A percentile compares a stretch with the other conserved stretches of the same genome.
Evolutionary conservation across 1,139 yeast species (phyloP).

Genomic region (Pichia sp.): DNA sequence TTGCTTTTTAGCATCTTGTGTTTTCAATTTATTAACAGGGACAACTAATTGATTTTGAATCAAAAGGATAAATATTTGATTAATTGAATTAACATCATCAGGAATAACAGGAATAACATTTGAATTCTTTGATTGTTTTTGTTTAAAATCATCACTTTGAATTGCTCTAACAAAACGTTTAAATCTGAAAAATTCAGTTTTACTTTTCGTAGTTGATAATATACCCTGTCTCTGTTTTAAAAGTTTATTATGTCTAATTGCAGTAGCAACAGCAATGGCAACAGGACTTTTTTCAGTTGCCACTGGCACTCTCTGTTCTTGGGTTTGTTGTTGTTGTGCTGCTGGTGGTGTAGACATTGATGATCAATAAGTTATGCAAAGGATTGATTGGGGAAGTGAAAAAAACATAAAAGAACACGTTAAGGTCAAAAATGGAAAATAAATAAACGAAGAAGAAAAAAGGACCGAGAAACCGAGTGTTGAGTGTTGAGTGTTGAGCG

Average conservation of each 20-base stretch:
- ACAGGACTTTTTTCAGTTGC: conserved; percentile 30
- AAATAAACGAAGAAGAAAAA: no score
- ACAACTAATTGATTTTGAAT: conserved; percentile 70
- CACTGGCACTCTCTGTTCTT: conserved; percentile 21
- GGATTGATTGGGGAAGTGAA: no score
- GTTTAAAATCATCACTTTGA: conserved; percentile 62
- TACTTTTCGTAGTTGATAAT: conserved; percentile 52
- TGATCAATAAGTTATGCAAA: no score
- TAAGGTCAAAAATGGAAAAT: no score
- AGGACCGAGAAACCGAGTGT: no score
- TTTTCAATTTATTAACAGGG: conserved; percentile 68
- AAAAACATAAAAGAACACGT: no score
- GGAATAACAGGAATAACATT: conserved; percentile 49
- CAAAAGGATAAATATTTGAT: conserved; percentile 55
- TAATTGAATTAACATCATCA: conserved; percentile 45
- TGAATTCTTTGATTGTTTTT: conserved; percentile 41
- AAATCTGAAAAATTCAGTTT: conserved; percentile 75
- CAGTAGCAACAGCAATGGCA: conserved; percentile 63
- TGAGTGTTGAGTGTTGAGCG: no score
- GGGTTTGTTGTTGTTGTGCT: conserved; percentile 4
- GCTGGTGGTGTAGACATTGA: conserved; percentile 6
- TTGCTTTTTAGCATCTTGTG: conserved; percentile 59
- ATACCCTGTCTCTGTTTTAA: conserved; percentile 76
- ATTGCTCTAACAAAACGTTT: conserved; percentile 80
- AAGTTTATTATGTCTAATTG: conserved; percentile 53